Evolutionary conservation across 2,329 filamentous ascomycete genomes (phyloP).

Genomic region (Macroventuria anomochaeta): DNA sequence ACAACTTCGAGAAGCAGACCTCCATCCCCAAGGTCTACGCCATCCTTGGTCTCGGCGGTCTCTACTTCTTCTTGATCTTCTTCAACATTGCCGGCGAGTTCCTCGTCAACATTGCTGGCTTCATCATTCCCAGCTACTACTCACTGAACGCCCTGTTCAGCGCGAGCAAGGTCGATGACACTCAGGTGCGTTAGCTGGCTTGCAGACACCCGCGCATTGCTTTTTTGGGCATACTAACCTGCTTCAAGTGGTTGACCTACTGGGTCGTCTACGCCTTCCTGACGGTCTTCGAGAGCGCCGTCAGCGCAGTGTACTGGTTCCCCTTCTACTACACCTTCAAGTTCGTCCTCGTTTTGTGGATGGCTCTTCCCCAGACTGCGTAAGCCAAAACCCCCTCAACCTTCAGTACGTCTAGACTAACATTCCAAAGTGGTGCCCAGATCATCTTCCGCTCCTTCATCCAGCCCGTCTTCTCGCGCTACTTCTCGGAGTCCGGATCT

Average conservation of each 20-base stretch:
- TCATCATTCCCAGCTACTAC: slow-evolving; percentile 84
- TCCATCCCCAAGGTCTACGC: slow-evolving; percentile 85
- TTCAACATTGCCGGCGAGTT: slow-evolving; percentile 92
- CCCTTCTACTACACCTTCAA: slow-evolving; percentile 99
- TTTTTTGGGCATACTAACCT: slow-evolving; percentile 45
- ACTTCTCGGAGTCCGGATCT: slow-evolving; percentile 76
- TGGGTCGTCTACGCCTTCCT: slow-evolving; percentile 87
- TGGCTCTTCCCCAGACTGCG: slow-evolving; percentile 92
- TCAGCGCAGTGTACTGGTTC: slow-evolving; percentile 92
- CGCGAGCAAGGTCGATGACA: slow-evolving; percentile 74
- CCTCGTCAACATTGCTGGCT: slow-evolving; percentile 85
- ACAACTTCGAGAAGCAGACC: slow-evolving; percentile 85
- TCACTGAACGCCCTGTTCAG: slow-evolving; percentile 80
- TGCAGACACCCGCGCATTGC: slow-evolving; percentile 13
- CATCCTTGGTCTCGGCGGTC: slow-evolving; percentile 74
- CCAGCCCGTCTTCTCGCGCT: slow-evolving; percentile 87
- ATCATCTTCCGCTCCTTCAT: slow-evolving; percentile 96
- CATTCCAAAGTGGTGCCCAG: slow-evolving; percentile 77
- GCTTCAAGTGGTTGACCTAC: slow-evolving; percentile 73
- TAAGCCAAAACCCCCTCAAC: slow-evolving; percentile 58
- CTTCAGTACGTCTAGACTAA: slow-evolving; percentile 29
- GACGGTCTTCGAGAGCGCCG: slow-evolving; percentile 81
- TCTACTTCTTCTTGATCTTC: slow-evolving; percentile 91
- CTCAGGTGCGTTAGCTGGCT: slow-evolving; percentile 66
- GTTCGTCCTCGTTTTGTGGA: slow-evolving; percentile 96